Base-by-base conservation (phyloP, 352 stramenopile genomes). In the Phytophthora agathidicida region DNA sequence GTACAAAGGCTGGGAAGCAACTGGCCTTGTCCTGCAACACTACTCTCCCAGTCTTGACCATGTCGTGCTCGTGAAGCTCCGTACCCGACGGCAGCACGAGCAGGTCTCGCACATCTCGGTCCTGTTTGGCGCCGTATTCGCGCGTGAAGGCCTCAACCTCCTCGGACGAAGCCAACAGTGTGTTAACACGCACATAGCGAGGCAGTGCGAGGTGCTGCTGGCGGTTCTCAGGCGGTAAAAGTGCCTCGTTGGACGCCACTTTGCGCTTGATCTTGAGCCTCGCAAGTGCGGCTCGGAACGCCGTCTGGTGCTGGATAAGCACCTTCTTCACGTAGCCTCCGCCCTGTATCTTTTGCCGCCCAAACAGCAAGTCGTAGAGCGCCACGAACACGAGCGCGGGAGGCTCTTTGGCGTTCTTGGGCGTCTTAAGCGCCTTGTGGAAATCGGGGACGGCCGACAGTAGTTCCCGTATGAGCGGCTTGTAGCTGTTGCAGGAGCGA, bases 1-100 rank as follows among this genome's bases (percentile, higher is more conserved):
- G 75, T 42, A 96, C 96, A 35, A 98, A 88, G 11, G 96, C 96
- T 1, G 97, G 94, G 69, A 99, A 99, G 72, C 98, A 99, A 75
- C 88, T 98, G 41, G 89, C 95, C 57, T 99, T 99, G 71, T 99
- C 97, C 78, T 99, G 97, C 30, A 99, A 69, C 26, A 99, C 77
- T 5, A 99, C 60, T 36, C 95, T 92, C 11, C 96, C 92, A 16
- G 52, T 75, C 28, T 79, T 84, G 26, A 96, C 90, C 28, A 96
- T 73, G 28, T 66, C 60, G 52, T 97, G 84, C 39, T 92, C 86
- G 59, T 96, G 76, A 46, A 97, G 71, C 78, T 96, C 89, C 22
- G 81, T 97, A 16, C 79, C 77, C 1, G 90, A 82, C 26, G 90
- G 83, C n/a, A 99, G 57, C 16, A 98, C 93, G 2, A 99, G 73